A percentile compares a stretch with the other conserved stretches of the same genome.
phyloP scores from a whole-genome alignment of 2,329 filamentous ascomycete species.

The Didymella segeticola region DNA sequence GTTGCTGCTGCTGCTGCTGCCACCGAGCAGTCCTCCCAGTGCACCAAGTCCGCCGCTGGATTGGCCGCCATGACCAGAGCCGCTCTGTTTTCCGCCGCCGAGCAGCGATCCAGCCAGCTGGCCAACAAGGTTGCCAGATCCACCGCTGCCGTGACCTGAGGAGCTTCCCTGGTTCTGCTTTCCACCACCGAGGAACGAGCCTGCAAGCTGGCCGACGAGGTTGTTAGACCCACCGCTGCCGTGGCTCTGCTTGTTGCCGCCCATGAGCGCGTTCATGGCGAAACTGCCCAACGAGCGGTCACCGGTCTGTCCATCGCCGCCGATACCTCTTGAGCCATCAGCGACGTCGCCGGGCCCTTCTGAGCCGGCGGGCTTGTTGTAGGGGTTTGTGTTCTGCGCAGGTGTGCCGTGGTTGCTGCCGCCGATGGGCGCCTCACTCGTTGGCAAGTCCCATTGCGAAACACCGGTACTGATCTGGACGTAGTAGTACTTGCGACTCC shows the following conservation, averaged over 20 bases:
- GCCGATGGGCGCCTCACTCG: slow-evolving; percentile 67
- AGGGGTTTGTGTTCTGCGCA: slow-evolving; percentile 64
- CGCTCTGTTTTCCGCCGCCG: slow-evolving; percentile 45
- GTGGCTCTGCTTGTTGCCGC: slow-evolving; percentile 42
- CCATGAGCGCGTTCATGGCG: slow-evolving; percentile 64
- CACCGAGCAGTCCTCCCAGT: slow-evolving; percentile 24
- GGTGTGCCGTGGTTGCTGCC: slow-evolving; percentile 58
- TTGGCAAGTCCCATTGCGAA: slow-evolving; percentile 78
- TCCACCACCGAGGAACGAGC: slow-evolving; percentile 48
- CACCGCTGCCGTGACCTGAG: slow-evolving; percentile 39
- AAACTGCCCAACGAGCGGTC: slow-evolving; percentile 67
- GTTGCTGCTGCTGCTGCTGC: slow-evolving; percentile 1
- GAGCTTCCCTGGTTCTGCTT: slow-evolving; percentile 44
- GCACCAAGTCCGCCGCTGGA: slow-evolving; percentile 29
- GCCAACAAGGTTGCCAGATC: slow-evolving; percentile 55
- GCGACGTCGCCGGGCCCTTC: slow-evolving; percentile 34
- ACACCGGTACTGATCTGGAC: slow-evolving; percentile 75
- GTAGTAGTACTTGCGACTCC: slow-evolving; percentile 54
- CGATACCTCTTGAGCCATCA: slow-evolving; percentile 58
- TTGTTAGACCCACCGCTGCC: slow-evolving; percentile 44
- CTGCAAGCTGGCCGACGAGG: slow-evolving; percentile 63
- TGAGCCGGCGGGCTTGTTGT: slow-evolving; percentile 59
- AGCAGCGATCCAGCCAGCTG: slow-evolving; percentile 61
- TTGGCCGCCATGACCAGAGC: slow-evolving; percentile 39
- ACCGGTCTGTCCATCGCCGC: slow-evolving; percentile 57